Evolutionary conservation across 169 alveolate genomes (phyloP).

Genomic region (Plasmodium inui): DNA sequence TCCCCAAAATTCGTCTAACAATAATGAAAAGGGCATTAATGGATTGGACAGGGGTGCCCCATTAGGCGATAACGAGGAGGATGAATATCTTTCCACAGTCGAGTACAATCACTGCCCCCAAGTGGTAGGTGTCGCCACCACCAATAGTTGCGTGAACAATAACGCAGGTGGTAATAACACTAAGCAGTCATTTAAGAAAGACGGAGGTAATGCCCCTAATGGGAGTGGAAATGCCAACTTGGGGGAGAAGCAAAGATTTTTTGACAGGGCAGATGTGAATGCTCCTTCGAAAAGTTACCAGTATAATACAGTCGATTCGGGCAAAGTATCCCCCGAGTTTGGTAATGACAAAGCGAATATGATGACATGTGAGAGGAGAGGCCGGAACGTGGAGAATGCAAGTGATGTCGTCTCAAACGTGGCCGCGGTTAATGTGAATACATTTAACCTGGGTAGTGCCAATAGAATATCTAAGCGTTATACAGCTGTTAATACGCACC

Average conservation of each 20-base stretch:
- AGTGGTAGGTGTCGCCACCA: not conserved
- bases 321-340: not conserved
- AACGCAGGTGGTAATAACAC: not conserved
- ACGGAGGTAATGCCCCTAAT: not conserved
- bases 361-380: slow-evolving; percentile 1
- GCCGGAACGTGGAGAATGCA: not conserved
- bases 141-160: not conserved
- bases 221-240: not conserved
- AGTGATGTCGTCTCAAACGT: not conserved
- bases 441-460: not conserved
- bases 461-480: slow-evolving; percentile 13
- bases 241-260: slow-evolving; percentile 16
- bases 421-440: not conserved
- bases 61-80: not conserved
- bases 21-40: not conserved
- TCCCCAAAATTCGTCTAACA: not conserved
- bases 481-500: not conserved
- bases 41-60: not conserved
- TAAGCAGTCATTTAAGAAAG: not conserved
- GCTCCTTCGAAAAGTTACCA: slow-evolving; percentile 15
- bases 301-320: slow-evolving; percentile 13
- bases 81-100: not conserved
- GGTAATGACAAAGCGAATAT: slow-evolving; percentile 4
- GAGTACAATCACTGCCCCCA: not conserved
- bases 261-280: slow-evolving; percentile 7